phyloP scores from a whole-genome alignment of 768 basidiomycete genomes.

The Chalciporus piperatus region DNA sequence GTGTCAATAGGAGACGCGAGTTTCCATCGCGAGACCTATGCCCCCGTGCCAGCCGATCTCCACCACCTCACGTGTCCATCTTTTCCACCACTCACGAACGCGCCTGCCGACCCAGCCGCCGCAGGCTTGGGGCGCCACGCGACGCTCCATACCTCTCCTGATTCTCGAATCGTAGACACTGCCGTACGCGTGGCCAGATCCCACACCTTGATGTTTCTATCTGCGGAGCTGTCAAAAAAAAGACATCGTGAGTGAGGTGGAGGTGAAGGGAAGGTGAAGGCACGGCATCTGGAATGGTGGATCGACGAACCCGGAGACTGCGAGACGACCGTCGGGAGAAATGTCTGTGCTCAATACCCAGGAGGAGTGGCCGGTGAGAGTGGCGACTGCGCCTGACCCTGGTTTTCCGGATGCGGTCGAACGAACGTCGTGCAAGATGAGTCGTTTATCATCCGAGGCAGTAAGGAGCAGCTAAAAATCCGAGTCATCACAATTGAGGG shows the following conservation, averaged over 20 bases:
- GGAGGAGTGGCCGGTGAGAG: conserved; percentile 83
- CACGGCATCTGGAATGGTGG: no score
- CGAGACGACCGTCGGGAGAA: conserved; percentile 76
- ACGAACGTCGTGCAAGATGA: conserved; percentile 88
- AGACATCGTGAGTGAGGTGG: neutral
- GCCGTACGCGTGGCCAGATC: conserved; percentile 71
- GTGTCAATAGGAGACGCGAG: neutral
- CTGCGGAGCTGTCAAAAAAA: conserved; percentile 59
- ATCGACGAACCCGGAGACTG: conserved; percentile 68
- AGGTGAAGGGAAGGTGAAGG: no score
- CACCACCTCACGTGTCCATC: conserved; percentile 77
- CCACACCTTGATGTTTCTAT: conserved; percentile 87
- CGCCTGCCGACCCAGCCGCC: conserved; percentile 52
- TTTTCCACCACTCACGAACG: conserved; percentile 70
- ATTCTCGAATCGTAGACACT: conserved; percentile 76
- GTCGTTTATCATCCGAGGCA: conserved; percentile 89
- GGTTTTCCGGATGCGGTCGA: conserved; percentile 53
- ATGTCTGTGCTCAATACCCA: conserved; percentile 87
- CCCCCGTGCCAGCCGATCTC: conserved; percentile 60
- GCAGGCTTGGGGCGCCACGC: conserved; percentile 72
- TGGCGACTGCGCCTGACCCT: conserved; percentile 78
- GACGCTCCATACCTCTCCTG: conserved; percentile 81
- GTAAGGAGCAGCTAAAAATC: conserved; percentile 75
- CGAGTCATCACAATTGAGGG: neutral
- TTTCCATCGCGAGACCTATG: neutral